Base-by-base conservation (phyloP, 371 early-diverging fungal genomes). In the Mucor saturninus region DNA sequence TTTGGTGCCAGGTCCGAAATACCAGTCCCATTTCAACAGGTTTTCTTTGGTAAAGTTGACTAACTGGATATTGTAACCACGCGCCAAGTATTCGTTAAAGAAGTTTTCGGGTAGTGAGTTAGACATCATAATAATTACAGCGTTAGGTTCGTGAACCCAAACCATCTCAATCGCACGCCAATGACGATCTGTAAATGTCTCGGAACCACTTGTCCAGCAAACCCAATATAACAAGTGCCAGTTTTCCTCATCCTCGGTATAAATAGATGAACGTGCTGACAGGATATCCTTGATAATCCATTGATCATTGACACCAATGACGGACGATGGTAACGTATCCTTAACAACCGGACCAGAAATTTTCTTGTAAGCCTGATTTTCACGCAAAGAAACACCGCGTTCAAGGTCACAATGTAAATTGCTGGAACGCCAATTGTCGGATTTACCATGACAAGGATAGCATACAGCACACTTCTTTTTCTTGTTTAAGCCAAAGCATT, bases 171-270 rank as follows among this genome's bases (percentile, higher is more conserved):
- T 71, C 0, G 88, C 83, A n/a, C 84, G 76, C 80, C 80, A 88
- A 48, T 88, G 88, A 6, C 88, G 79, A 28, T 83, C 79, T 3
- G 77, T 80, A 69, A 86, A 88, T 2, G 88, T 86, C 0, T 74
- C 68, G 5, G 84, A 80, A 28, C 83, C 83, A 11, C 86, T 86
- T 1, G 87, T 86, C 88, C 88, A 88, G 30, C 83, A 83, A 1
- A 86, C 84, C 88, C 88, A 88, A 54, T 88, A 85, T 28, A 88
- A 64, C 29, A 83, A 61, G 46, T 83, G 79, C 88, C 88, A 88
- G 21, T 83, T 73, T 14, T 81, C 83, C 6, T 81, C 76, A 28
- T 81, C 79, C 15, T 81, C 79, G 1, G 88, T 85, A 52, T 82
- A 88, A 54, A 83, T 63, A 6, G 85, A 85, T 21, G 83, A 82